Base-by-base conservation (phyloP, 805 yeast genomes). In the Wickerhamiella domercqiae region DNA sequence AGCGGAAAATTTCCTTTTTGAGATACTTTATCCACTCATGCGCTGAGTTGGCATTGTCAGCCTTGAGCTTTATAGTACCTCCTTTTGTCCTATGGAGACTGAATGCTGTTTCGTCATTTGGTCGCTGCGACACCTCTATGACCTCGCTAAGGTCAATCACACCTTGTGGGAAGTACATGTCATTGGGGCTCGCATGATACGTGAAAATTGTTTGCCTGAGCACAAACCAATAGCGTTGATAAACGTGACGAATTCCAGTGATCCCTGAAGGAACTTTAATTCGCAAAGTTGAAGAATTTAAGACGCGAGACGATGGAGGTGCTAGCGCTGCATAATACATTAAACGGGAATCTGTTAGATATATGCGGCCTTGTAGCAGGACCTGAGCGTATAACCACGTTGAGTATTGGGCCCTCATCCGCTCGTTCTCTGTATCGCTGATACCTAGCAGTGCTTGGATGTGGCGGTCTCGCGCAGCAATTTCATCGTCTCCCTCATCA, bases 321-420 rank as follows among this genome's bases (percentile, higher is more conserved):
- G 96, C 94, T 7, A 87, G 55, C 47, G 72, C 74, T 0, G 95
- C 90, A 59, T 78, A 78, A 52, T 81, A 87, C 32, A 82, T 58
- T 4, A 86, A 52, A 43, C 71, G 70, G 13, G 66, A 60, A 31
- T 63, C 56, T 1, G 96, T 84, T 19, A 87, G 55, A 47, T 78
- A 78, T 14, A 84, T 55, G 48, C 79, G 86, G 2, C 97, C 97
- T 55, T 83, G 95, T 19, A 84, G 59, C 20, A 87, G 60, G 0
- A 86, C 90, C 48, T 81, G 93, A 42, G 75, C 70, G 40, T 83
- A 62, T 26, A 86, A 61, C 94, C 94, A 86, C 21, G 84, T 73
- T 2, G 77, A 67, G 48, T 66, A 78, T 43, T 75, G 47, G 18
- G 44, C 48, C 6, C 46, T 25, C 29, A 47, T 29, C n/a, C 21